These are phyloP conservation scores for Chaetomiaceae sp. DNA, from an alignment of 2,329 filamentous ascomycete species.

Conservation along the genomic window DNA sequence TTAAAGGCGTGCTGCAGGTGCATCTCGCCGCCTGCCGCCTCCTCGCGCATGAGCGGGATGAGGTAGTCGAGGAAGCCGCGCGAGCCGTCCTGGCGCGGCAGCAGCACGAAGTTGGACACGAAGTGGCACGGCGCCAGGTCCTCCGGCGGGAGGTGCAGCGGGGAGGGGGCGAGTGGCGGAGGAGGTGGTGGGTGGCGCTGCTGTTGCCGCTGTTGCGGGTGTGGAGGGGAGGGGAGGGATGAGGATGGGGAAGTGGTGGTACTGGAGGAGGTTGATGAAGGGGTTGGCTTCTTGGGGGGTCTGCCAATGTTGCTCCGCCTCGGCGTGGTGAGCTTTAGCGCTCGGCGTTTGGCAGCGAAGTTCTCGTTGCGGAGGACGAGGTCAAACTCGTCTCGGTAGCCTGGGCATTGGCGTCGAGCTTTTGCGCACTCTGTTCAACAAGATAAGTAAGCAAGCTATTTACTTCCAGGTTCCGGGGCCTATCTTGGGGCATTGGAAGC, in stretches of 20 bases:
- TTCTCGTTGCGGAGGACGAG: slow-evolving; percentile 68
- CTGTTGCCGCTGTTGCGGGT: not conserved
- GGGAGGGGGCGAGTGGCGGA: slow-evolving; percentile 27
- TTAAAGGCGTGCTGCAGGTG: slow-evolving; percentile 52
- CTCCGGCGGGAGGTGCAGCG: slow-evolving; percentile 43
- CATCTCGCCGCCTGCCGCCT: slow-evolving; percentile 31
- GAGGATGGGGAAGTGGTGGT: slow-evolving; percentile 20
- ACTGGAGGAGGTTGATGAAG: too few relatives aligned
- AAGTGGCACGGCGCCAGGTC: slow-evolving; percentile 55
- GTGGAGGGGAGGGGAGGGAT: slow-evolving; percentile 20
- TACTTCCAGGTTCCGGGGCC: too few relatives aligned
- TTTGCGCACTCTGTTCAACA: slow-evolving; percentile 62
- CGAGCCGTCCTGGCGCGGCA: slow-evolving; percentile 44
- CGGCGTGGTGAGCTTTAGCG: slow-evolving; percentile 43
- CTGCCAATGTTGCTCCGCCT: not conserved
- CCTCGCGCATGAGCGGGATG: slow-evolving; percentile 39
- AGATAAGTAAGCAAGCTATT: too few relatives aligned
- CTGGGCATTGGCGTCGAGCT: slow-evolving; percentile 57
- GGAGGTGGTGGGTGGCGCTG: slow-evolving; percentile 12
- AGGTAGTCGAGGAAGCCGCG: slow-evolving; percentile 55
- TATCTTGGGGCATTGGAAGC: too few relatives aligned
- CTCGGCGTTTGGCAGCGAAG: slow-evolving; percentile 58
- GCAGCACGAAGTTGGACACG: slow-evolving; percentile 53
- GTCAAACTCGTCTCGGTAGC: slow-evolving; percentile 66
- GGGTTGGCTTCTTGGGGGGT: too few relatives aligned